These are phyloP conservation scores for Fusarium mexicanum DNA, from an alignment of 2,329 filamentous ascomycete genomes.

Conservation along the genomic window DNA sequence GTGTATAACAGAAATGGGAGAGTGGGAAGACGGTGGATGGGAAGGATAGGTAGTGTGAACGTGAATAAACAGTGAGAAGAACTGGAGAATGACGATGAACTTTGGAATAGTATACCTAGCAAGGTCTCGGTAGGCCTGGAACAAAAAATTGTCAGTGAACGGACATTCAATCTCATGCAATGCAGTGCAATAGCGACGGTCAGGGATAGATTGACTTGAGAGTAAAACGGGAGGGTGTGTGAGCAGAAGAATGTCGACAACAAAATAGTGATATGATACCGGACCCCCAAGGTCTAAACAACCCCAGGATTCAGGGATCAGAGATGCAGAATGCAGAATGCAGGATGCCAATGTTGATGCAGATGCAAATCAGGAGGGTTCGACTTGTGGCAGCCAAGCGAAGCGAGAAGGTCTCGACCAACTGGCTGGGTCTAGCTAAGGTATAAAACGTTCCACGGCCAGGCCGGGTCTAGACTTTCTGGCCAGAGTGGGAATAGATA, in stretches of 20 bases:
- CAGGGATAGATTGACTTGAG: not conserved
- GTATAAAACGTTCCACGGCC: slow-evolving; percentile 27
- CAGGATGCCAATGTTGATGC: slow-evolving; percentile 21
- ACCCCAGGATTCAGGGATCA: slow-evolving; percentile 6
- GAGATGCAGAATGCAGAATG: slow-evolving; percentile 26
- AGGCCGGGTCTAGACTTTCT: slow-evolving; percentile 26
- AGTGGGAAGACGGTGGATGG: not conserved
- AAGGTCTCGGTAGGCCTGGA: slow-evolving; percentile 52
- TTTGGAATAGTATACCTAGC: slow-evolving; percentile 43
- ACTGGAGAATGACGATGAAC: not conserved
- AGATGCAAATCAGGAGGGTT: slow-evolving; percentile 29
- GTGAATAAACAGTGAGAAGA: not conserved
- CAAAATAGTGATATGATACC: not conserved
- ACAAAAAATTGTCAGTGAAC: slow-evolving; percentile 38
- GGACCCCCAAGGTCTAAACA: not conserved
- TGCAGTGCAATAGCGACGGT: not conserved
- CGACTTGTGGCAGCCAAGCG: slow-evolving; percentile 14
- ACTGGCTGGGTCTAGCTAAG: slow-evolving; percentile 16
- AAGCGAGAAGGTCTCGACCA: slow-evolving; percentile 35
- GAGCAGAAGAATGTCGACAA: not conserved
- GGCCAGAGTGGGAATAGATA: slow-evolving; percentile 19
- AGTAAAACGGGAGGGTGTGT: not conserved
- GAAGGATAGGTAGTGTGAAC: not conserved
- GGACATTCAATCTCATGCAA: not conserved
- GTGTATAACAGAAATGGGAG: not conserved